Conservation (phyloP, 176 grass and related monocot genomes). For the Ensete glaucum region DNA sequence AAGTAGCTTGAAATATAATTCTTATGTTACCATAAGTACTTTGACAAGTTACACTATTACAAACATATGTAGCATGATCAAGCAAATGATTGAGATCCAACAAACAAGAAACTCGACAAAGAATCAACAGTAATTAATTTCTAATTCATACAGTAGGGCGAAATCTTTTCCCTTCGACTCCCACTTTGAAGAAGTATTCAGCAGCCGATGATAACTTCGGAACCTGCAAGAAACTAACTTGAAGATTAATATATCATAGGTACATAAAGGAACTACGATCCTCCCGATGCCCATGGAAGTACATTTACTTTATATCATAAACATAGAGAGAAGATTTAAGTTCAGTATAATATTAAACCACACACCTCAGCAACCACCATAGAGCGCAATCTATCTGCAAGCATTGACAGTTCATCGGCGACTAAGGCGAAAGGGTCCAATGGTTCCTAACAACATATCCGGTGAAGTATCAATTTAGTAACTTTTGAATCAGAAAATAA, state of each 20-base stretch:
- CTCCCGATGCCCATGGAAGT: neutral
- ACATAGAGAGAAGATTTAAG: neutral
- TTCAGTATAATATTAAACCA: neutral
- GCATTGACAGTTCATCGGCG: slow-evolving; percentile 68
- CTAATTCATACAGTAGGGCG: slow-evolving; percentile 67
- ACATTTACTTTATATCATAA: neutral
- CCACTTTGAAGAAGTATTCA: slow-evolving; percentile 84
- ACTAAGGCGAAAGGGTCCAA: slow-evolving; percentile 84
- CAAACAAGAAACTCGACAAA: neutral
- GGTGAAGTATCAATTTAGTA: neutral
- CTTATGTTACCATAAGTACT: no score
- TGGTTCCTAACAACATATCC: slow-evolving; percentile 25
- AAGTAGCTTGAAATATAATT: neutral
- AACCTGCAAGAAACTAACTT: slow-evolving; percentile 42
- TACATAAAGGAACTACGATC: neutral
- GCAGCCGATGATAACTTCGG: slow-evolving; percentile 91
- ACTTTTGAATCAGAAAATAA: slow-evolving; percentile 1
- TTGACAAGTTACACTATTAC: no score
- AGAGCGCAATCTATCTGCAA: slow-evolving; percentile 72
- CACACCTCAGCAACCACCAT: slow-evolving; percentile 81
- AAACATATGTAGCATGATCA: no score
- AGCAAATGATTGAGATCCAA: no score
- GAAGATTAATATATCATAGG: neutral
- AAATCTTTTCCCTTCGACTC: slow-evolving; percentile 91
- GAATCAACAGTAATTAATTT: neutral